Percentiles rank a stretch among this genome's conserved stretches.
Evolutionary conservation across 108 stramenopile genomes (phyloP).

Genomic region (Cyclotella cryptica): DNA sequence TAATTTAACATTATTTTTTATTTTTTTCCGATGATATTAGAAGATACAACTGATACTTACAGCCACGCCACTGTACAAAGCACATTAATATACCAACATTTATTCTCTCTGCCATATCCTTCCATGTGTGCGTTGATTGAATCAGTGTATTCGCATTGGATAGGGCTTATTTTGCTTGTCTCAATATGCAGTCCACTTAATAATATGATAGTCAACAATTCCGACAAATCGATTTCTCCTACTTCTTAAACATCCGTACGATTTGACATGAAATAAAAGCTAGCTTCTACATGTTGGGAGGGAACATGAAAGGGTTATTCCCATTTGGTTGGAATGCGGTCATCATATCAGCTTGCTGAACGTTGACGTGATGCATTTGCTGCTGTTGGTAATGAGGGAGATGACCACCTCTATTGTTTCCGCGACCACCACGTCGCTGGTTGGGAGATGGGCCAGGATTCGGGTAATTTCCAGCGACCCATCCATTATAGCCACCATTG

Average conservation of each 20-base stretch:
- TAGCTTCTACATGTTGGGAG: conserved; percentile 19
- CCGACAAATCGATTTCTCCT: neutral
- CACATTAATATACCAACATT: conserved; percentile 11
- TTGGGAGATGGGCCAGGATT: conserved; percentile 39
- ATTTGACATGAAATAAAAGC: neutral
- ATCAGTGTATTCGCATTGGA: neutral
- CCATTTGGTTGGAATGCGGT: conserved; percentile 1
- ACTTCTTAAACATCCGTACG: neutral
- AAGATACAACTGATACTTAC: conserved; percentile 9
- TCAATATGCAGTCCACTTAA: conserved; percentile 14
- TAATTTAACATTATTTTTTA: conserved; percentile 7
- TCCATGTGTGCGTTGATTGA: neutral
- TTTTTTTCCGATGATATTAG: neutral
- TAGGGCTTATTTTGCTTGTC: neutral
- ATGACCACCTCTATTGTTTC: conserved; percentile 25
- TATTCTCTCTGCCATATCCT: neutral
- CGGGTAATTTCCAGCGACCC: conserved; percentile 9
- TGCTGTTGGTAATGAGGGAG: conserved; percentile 37
- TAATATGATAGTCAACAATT: neutral
- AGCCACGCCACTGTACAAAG: conserved; percentile 20
- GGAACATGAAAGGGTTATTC: conserved; percentile 11
- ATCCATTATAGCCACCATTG: conserved; percentile 24
- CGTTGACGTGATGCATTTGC: conserved; percentile 35
- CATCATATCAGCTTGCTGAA: conserved; percentile 41
- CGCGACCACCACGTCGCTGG: conserved; percentile 32